Evolutionary conservation across 1,284 basidiomycete species (phyloP), one percentile per base, ranked within the genome.

Genomic region (Pseudozyma thailandica): DNA sequence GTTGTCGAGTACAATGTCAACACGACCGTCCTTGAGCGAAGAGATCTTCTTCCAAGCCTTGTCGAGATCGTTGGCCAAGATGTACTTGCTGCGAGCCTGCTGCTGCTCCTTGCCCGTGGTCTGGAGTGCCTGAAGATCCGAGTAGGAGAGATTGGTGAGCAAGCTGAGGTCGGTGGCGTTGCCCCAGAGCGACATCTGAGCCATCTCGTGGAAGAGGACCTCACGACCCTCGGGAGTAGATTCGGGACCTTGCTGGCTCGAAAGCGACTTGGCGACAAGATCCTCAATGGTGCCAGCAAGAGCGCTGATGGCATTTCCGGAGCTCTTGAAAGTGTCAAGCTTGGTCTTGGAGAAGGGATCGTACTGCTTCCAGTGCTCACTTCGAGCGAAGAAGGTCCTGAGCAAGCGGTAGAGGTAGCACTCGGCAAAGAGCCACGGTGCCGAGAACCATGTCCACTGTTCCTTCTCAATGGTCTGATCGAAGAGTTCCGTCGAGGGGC

Each of bases 1-100:
- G 80, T 98, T 98, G 83, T 98, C 95, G 26, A 98, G 85, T 2
- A 98, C 88, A 63, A 98, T 90, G 82, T 98, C 95, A 16, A 95
- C 86, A 8, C 90, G 86, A 0, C 86, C 88, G 54, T 85, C 84
- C 48, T 87, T 86, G 21, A 89, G 75, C 9, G 82, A 85, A 64
- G 87, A 88, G 39, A 97, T 78, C 76, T 92, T 87, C 0, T 87
- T 81, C 93, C 94, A 98, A 9, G 89, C 89, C 16, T 85, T 84
- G 31, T 88, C 86, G 75, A 94, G 88, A 78, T 98, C 92, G 76
- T 97, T 91, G 50, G 88, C 88, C 16, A 98, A 85, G 50, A 98
- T 93, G 75, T 89, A 92, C 52, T 90, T 86, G 46, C 58, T 65
- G 28, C 65, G 75, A 6, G 58, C 75, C 43, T 59, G 59, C 54